Evolutionary conservation across 768 basidiomycete species (phyloP).

Genomic region (Cystofilobasidium capitatum): DNA sequence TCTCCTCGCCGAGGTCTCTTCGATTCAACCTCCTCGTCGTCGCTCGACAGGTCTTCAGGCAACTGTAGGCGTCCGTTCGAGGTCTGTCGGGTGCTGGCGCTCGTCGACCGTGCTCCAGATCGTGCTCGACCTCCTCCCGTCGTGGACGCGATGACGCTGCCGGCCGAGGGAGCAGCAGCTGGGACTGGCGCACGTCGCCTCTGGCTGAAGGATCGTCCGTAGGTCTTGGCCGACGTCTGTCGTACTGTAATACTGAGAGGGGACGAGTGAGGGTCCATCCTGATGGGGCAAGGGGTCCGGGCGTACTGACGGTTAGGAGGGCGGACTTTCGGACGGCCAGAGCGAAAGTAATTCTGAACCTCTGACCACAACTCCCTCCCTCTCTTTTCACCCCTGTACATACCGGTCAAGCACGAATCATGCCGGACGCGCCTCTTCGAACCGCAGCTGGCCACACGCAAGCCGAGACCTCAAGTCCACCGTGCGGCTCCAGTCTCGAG

Average conservation of each 20-base stretch:
- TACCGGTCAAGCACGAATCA: too few relatives aligned
- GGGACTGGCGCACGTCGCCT: too few relatives aligned
- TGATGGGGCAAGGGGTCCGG: not conserved
- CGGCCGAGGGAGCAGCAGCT: not conserved
- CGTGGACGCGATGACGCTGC: not conserved
- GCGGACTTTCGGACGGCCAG: too few relatives aligned
- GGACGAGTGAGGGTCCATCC: not conserved
- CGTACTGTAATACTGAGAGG: not conserved
- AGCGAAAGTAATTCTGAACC: too few relatives aligned
- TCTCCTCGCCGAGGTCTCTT: not conserved
- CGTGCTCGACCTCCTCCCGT: not conserved
- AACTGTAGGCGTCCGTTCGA: too few relatives aligned
- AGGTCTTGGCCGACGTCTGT: not conserved
- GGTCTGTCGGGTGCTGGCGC: too few relatives aligned
- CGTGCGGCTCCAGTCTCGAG: not conserved
- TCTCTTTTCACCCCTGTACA: too few relatives aligned
- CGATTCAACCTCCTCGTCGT: not conserved
- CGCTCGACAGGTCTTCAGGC: not conserved
- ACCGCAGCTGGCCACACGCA: too few relatives aligned
- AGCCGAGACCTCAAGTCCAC: not conserved
- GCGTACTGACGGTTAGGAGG: too few relatives aligned
- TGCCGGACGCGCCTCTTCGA: too few relatives aligned
- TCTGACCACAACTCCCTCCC: too few relatives aligned
- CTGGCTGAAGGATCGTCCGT: not conserved
- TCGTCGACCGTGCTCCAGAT: not conserved